Evolutionary conservation across 2,329 filamentous ascomycete genomes (phyloP), one percentile per base, ranked within the genome.

Genomic region (Huntiella bhutanensis): DNA sequence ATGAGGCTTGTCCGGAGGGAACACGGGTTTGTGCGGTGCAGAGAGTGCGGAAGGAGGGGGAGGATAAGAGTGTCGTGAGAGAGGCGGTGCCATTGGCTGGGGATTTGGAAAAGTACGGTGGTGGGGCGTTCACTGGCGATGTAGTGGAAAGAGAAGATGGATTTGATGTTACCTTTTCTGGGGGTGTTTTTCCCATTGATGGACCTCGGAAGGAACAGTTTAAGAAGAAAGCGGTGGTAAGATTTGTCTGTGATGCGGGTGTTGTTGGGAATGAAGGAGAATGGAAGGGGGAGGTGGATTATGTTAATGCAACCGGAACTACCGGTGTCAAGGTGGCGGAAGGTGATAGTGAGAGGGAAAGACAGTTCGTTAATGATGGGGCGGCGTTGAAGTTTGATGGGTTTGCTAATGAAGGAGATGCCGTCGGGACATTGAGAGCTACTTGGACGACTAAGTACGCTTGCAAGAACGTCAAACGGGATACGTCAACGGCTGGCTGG

Each of bases 401-500:
- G 55, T 95, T 91, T 61, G 73, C 70, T 37, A 55, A 58, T 2
- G 69, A 75, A 45, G 69, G 70, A 15, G 65, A 65, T 5, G 64
- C 70, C 19, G 60, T 68, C 1, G 73, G 75, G 49, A 72, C 84
- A 8, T 62, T 96, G 52, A 74, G 77, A 46, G 60, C 96, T 56
- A 78, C 81, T 33, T 98, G 88, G 88, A 67, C 72, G 57, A 95
- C 88, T 11, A 85, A 88, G 60, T 78, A 85, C 57, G 88, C 84
- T 1, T 96, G 91, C 60, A 78, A 85, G 57, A 66, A 55, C 33
- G 63, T 65, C 28, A 64, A 65, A 51, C 62, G 65, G 41, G 63
- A 67, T 12, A 65, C 63, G 7, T 64, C 67, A 37, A 60, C 58
- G 22, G 54, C 68, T 45, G 71, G 75, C 57, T 96, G 88, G 91